Base-by-base conservation (phyloP, 352 stramenopile species). In the Phytopythium helicoides region DNA sequence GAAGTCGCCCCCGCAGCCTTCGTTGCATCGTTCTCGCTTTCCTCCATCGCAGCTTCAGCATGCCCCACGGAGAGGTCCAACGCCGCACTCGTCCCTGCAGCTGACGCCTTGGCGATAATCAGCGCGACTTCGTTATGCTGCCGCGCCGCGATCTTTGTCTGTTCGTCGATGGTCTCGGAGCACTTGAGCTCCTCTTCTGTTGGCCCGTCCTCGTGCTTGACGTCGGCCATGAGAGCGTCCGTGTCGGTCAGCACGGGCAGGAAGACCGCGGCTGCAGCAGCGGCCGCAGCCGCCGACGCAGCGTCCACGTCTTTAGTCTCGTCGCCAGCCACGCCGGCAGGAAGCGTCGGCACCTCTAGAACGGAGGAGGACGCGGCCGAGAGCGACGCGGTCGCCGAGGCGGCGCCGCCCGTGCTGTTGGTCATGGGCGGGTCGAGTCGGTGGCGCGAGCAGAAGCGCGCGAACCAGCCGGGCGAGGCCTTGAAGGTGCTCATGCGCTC, bases 371-470 rank as follows among this genome's bases (percentile, higher is more conserved):
- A 39, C 5, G 28, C 28, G 2, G 51, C 40, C n/a, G 49, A 44
- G 10, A 56, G 39, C 11, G 47, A 25, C 18, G 33, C 45, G 11
- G 31, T 21, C 16, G 47, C 31, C n/a, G 41, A 52, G 10, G 44
- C 56, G 22, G n/a, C 52, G 18, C 23, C 41, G 40, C 37, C 19
- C 39, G 40, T n/a, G 59, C 37, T 23, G 45, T 22, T 61, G 47
- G 54, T 54, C 64, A 84, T 72, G 19, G 80, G 75, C 25, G 84
- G 81, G 47, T 92, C 81, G 21, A 95, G 64, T 45, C 78, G 78
- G 50, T 95, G 83, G 22, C 85, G 80, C 48, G 85, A 91, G 65
- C 86, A 95, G 59, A 94, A 95, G 54, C 86, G 83, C 53, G 83
- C 79, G 54, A 94, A 95, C 86, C 86, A 95, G 23, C 86, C 85